Conservation (phyloP, 2,329 filamentous ascomycete species). For the Clarireedia sp. region DNA sequence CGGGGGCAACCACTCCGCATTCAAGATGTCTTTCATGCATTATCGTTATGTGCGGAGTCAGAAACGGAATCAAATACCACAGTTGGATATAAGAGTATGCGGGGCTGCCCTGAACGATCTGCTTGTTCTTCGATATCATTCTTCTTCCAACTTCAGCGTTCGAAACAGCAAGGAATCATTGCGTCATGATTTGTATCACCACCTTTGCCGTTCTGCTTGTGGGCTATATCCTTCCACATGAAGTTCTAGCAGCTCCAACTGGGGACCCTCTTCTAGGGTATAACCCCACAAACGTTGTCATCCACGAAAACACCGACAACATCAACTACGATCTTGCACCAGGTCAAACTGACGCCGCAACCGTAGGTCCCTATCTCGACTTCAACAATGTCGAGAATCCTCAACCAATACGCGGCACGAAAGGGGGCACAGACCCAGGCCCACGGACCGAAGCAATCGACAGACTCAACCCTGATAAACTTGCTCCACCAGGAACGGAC, state of each 20-base stretch:
- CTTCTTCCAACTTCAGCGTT: not conserved
- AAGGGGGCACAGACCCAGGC: constrained; percentile 44
- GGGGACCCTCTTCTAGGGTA: constrained; percentile 33
- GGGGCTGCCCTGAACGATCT: not conserved
- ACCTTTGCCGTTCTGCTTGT: constrained; percentile 5
- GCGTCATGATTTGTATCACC: not conserved
- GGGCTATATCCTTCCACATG: constrained; percentile 3
- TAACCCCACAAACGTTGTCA: constrained; percentile 31
- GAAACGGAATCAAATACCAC: too few species aligned
- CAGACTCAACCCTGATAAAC: constrained; percentile 61
- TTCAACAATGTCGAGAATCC: constrained; percentile 44
- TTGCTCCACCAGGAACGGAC: constrained; percentile 66
- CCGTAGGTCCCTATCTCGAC: constrained; percentile 46
- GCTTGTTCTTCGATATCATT: not conserved
- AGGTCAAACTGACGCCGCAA: constrained; percentile 42
- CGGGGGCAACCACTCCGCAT: too few species aligned
- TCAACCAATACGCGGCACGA: constrained; percentile 46
- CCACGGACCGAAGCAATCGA: constrained; percentile 62
- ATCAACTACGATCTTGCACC: constrained; percentile 37
- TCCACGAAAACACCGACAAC: constrained; percentile 29
- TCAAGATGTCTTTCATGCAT: too few species aligned
- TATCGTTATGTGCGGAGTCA: too few species aligned
- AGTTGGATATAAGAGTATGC: too few species aligned
- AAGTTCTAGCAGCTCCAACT: constrained; percentile 17
- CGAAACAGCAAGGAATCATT: not conserved